Conservation (phyloP, 2,329 filamentous ascomycete genomes). For the Trichoderma sp. region DNA sequence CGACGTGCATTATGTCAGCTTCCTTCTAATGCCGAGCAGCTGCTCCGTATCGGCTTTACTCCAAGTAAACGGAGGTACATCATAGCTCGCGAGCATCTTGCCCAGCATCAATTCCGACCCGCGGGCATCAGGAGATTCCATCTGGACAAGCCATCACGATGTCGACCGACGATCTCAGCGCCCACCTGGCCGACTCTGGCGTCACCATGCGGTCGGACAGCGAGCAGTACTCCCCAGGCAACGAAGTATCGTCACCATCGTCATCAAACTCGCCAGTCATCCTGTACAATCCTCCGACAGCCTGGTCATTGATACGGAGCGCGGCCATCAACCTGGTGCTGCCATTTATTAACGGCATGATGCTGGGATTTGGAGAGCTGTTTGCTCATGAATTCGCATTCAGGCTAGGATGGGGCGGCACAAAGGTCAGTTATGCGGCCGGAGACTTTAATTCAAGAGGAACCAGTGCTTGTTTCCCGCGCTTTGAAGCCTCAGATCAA, state of each 20-base stretch:
- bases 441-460: not conserved
- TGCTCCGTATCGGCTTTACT: constrained; percentile 4
- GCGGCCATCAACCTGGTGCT: constrained; percentile 94
- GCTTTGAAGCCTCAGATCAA: not conserved
- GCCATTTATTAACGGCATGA: constrained; percentile 96
- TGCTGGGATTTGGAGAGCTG: constrained; percentile 96
- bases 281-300: constrained; percentile 84
- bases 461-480: constrained; percentile 16
- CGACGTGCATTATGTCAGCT: constrained; percentile 29
- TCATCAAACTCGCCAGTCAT: constrained; percentile 72
- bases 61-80: constrained; percentile 10
- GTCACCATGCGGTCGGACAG: constrained; percentile 81
- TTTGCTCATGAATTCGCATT: constrained; percentile 97
- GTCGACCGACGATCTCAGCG: constrained; percentile 56
- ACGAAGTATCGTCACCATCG: constrained; percentile 64
- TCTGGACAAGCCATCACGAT: constrained; percentile 43
- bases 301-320: constrained; percentile 83
- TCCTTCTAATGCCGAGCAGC: constrained; percentile 28
- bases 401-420: constrained; percentile 88
- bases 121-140: not conserved
- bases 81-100: not conserved
- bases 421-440: constrained; percentile 68
- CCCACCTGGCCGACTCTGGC: constrained; percentile 70
- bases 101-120: not conserved
- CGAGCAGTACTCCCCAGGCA: constrained; percentile 75